These are phyloP conservation scores for Schrenkiella parvula DNA, from an alignment of 345 rosid genomes.

Conservation along the genomic window DNA sequence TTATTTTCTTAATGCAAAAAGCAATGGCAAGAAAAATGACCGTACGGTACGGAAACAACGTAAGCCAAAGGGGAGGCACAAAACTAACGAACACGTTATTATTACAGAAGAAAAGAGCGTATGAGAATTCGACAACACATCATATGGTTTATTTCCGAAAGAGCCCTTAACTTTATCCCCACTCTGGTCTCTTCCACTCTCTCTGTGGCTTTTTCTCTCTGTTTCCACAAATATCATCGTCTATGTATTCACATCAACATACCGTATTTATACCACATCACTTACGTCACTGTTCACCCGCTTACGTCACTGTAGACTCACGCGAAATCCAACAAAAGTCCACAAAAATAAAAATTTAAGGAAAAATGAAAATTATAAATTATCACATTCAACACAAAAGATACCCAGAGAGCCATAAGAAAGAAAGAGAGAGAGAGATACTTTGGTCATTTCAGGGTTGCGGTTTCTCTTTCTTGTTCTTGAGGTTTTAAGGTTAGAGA, in stretches of 20 bases:
- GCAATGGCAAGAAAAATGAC: background rate
- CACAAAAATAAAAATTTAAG: background rate
- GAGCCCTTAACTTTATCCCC: constrained; percentile 24
- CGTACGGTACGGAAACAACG: constrained; percentile 35
- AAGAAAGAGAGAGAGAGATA: constrained; percentile 25
- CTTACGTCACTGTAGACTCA: constrained; percentile 22
- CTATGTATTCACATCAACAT: constrained; percentile 26
- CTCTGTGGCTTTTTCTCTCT: constrained; percentile 4
- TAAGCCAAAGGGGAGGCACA: background rate
- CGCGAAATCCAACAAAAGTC: constrained; percentile 28
- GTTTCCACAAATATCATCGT: constrained; percentile 27
- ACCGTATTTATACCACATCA: constrained; percentile 30
- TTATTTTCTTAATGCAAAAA: constrained; percentile 19
- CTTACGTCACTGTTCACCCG: constrained; percentile 20
- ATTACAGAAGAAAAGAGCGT: background rate
- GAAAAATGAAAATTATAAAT: background rate
- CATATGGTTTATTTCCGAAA: constrained; percentile 25
- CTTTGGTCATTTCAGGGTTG: constrained; percentile 28
- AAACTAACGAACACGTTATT: constrained; percentile 15
- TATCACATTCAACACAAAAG: constrained; percentile 31
- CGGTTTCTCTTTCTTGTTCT: constrained; percentile 31
- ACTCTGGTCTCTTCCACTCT: constrained; percentile 20
- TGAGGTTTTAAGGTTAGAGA: constrained; percentile 3
- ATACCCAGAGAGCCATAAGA: constrained; percentile 33
- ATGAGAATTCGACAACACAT: constrained; percentile 27